Percentiles rank a stretch among this genome's conserved stretches.
These are phyloP conservation scores for Tuber microsphaerosporum DNA, from an alignment of 495 filamentous ascomycete species.

Conservation along the genomic window DNA sequence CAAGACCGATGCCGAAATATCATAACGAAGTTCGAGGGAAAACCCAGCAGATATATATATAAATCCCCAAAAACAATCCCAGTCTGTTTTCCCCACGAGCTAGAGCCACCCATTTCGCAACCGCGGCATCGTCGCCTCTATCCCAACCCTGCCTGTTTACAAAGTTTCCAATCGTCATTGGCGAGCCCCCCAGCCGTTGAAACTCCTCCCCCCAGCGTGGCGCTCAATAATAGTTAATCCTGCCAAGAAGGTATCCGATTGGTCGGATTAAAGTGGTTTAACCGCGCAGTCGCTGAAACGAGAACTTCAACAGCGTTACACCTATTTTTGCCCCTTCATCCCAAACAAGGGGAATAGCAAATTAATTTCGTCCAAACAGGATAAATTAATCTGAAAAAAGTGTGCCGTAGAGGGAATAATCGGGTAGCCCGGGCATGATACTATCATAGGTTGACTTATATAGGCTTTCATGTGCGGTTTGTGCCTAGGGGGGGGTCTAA, in stretches of 20 bases:
- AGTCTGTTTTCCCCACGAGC: not conserved
- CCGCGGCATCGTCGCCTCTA: not conserved
- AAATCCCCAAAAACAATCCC: not conserved
- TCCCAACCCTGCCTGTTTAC: not conserved
- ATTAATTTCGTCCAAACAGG: not conserved
- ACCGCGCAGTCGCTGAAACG: not conserved
- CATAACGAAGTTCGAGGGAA: not conserved
- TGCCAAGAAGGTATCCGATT: not conserved
- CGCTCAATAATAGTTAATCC: not conserved
- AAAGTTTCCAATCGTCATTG: not conserved
- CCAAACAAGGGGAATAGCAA: not conserved
- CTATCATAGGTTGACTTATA: not conserved
- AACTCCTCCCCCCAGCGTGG: not conserved
- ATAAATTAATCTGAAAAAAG: not conserved
- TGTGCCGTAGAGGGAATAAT: not conserved
- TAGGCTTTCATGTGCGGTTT: not conserved
- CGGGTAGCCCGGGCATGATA: not conserved
- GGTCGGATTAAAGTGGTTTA: not conserved
- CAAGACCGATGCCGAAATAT: not conserved
- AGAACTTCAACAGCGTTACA: not conserved
- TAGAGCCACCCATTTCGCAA: not conserved
- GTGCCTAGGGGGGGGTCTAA: not conserved
- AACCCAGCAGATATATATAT: conserved; percentile 22
- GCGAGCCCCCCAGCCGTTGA: not conserved
- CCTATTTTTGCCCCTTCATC: not conserved